Evolutionary conservation across 176 grass and related monocot species (phyloP).

Genomic region (Saccharum officinarum): DNA sequence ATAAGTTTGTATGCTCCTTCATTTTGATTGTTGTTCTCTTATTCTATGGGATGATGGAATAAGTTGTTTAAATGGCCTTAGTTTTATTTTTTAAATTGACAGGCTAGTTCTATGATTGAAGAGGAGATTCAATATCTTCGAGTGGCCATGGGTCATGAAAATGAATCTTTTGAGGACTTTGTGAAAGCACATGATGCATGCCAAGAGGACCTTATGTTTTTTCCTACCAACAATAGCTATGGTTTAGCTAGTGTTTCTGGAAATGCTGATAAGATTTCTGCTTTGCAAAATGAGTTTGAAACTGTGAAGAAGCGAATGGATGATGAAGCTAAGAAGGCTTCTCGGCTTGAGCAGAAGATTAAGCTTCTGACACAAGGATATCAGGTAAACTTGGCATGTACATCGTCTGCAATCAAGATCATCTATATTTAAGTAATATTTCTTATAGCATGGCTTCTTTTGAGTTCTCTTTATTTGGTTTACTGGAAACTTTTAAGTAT

Average conservation of each 20-base stretch:
- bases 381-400: slow-evolving; percentile 57
- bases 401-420: background rate
- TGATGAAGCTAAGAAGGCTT: slow-evolving; percentile 88
- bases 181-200: slow-evolving; percentile 85
- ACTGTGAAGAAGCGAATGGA: slow-evolving; percentile 86
- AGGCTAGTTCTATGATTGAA: slow-evolving; percentile 79
- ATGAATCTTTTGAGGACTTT: slow-evolving; percentile 84
- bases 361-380: slow-evolving; percentile 92
- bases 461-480: too few relatives aligned
- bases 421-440: slow-evolving; percentile 10
- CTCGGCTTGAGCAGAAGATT: slow-evolving; percentile 90
- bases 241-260: slow-evolving; percentile 81
- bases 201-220: slow-evolving; percentile 94
- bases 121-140: slow-evolving; percentile 72
- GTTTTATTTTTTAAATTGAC: slow-evolving; percentile 19
- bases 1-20: slow-evolving; percentile 4
- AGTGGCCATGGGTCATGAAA: slow-evolving; percentile 81
- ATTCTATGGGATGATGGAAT: background rate
- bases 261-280: slow-evolving; percentile 74
- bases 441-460: background rate
- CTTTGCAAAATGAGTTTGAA: slow-evolving; percentile 90
- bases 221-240: slow-evolving; percentile 67
- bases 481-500: background rate
- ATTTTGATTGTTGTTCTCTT: background rate
- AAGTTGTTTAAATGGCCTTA: background rate